Percentiles rank a stretch among this genome's conserved stretches.
These are phyloP conservation scores for Phalaenopsis hybrid DNA, from an alignment of 116 monocot genomes.

Conservation along the genomic window DNA sequence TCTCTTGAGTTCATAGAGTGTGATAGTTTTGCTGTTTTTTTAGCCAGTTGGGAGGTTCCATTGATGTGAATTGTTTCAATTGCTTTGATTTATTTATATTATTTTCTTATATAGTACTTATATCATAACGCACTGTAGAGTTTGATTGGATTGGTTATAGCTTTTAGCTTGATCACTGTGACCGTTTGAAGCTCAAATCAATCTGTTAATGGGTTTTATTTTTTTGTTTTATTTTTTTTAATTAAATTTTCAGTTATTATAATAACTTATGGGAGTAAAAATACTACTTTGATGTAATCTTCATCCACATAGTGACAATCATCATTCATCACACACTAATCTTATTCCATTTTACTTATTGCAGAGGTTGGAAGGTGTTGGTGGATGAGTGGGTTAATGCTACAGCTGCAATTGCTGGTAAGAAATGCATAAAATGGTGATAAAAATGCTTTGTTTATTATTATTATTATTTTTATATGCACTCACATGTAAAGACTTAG, in stretches of 20 bases:
- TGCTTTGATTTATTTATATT: background rate
- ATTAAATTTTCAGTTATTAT: background rate
- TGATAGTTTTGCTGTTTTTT: background rate
- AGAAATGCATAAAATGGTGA: background rate
- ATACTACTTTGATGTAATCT: background rate
- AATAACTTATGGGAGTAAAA: background rate
- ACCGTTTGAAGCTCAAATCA: background rate
- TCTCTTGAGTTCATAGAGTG: no score
- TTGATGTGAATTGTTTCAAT: background rate
- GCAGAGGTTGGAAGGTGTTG: slow-evolving; percentile 46
- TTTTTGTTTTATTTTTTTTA: no score
- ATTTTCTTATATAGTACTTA: background rate
- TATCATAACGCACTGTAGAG: background rate
- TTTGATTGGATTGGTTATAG: no score
- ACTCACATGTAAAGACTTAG: background rate
- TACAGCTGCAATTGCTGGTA: slow-evolving; percentile 28
- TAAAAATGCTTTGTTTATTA: background rate
- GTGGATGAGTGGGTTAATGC: slow-evolving; percentile 60
- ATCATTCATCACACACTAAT: background rate
- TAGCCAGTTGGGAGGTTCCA: background rate
- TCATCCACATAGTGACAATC: background rate
- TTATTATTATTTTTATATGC: background rate
- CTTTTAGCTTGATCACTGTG: background rate
- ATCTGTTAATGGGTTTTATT: background rate
- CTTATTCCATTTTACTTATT: background rate